Percentiles rank a stretch among this genome's conserved stretches.
Conservation (phyloP, 148 eudicot species). For the Diospyros lotus region DNA sequence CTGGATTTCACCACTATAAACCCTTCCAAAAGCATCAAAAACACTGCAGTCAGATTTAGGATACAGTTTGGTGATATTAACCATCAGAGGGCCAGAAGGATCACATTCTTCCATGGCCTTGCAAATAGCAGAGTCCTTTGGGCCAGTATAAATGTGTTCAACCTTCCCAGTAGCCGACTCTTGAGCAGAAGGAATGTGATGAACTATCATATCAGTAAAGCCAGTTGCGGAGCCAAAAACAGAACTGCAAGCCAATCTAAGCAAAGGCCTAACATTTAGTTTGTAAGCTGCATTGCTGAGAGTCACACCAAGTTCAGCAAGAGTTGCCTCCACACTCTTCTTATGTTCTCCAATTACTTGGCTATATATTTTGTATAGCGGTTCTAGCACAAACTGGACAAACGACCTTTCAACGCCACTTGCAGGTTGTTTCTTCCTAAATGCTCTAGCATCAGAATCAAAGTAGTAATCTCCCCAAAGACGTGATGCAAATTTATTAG, state of each 20-base stretch:
- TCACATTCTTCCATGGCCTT: conserved; percentile 83
- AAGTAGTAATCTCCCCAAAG: conserved; percentile 95
- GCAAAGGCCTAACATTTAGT: conserved; percentile 89
- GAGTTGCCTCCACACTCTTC: conserved; percentile 94
- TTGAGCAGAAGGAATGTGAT: conserved; percentile 85
- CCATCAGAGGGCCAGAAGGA: conserved; percentile 90
- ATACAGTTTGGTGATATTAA: conserved; percentile 85
- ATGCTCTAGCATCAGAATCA: conserved; percentile 64
- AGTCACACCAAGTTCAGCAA: conserved; percentile 90
- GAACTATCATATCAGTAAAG: conserved; percentile 97
- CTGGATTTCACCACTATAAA: conserved; percentile 89
- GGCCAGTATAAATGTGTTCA: conserved; percentile 88
- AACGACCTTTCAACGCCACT: conserved; percentile 87
- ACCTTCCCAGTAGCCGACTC: conserved; percentile 81
- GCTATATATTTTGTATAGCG: conserved; percentile 90
- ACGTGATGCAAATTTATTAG: conserved; percentile 82
- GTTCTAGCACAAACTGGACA: conserved; percentile 95
- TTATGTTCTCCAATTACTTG: conserved; percentile 99
- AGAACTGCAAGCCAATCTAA: conserved; percentile 91
- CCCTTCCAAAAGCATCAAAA: conserved; percentile 99
- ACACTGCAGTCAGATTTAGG: conserved; percentile 98
- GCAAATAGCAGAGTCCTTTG: conserved; percentile 65
- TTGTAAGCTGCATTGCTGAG: conserved; percentile 85
- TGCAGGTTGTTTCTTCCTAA: conserved; percentile 67
- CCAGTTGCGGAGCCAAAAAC: conserved; percentile 99